Evolutionary conservation across 192 early-diverging fungal species (phyloP).

Genomic region (Coemansia sp.): DNA sequence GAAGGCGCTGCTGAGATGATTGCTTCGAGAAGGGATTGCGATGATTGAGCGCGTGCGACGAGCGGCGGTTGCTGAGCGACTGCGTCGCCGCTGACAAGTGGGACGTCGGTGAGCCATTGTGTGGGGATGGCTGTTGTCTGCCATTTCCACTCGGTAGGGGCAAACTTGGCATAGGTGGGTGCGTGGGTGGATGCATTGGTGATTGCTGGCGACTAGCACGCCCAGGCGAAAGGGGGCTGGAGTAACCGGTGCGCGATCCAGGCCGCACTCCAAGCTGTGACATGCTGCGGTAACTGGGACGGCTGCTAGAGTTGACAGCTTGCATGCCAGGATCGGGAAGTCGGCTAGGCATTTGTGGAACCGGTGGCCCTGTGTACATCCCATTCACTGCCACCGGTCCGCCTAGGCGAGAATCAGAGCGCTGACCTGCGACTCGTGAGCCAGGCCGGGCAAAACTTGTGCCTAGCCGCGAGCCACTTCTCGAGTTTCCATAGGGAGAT

Average conservation of each 20-base stretch:
- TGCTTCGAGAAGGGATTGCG: slow-evolving; percentile 33
- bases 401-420: slow-evolving; percentile 35
- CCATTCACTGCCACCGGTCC: neutral
- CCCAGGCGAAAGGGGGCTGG: slow-evolving; percentile 30
- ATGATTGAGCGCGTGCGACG: slow-evolving; percentile 17
- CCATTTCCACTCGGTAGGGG: neutral
- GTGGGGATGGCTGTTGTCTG: slow-evolving; percentile 12
- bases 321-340: neutral
- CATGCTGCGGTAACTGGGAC: slow-evolving; percentile 31
- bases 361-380: slow-evolving; percentile 4
- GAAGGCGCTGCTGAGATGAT: slow-evolving; percentile 26
- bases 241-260: slow-evolving; percentile 37
- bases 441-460: slow-evolving; percentile 29
- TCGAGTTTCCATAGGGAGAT: slow-evolving; percentile 39
- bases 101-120: slow-evolving; percentile 12
- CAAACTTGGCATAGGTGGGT: slow-evolving; percentile 12
- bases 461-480: slow-evolving; percentile 50
- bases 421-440: slow-evolving; percentile 36
- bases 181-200: slow-evolving; percentile 10
- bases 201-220: slow-evolving; percentile 19
- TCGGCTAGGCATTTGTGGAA: slow-evolving; percentile 23
- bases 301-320: slow-evolving; percentile 6
- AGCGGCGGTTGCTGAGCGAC: slow-evolving; percentile 19
- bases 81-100: slow-evolving; percentile 16
- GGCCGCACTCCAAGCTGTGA: slow-evolving; percentile 45